Conservation (phyloP, 106 monocot genomes). For the Dendrobium chrysotoxum region DNA sequence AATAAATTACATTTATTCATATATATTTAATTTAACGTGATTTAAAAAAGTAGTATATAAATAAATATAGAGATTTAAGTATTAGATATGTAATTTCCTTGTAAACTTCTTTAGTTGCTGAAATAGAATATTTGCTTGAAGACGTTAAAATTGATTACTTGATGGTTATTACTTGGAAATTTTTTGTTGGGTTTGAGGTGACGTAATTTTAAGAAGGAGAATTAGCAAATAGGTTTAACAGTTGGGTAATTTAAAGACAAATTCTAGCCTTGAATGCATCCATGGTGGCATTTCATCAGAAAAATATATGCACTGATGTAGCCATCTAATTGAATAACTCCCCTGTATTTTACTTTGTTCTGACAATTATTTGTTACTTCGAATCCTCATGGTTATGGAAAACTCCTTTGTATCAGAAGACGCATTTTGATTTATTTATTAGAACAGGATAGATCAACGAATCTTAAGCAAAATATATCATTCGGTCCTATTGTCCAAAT, state of each 20-base stretch:
- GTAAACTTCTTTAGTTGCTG: background rate
- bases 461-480: background rate
- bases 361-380: background rate
- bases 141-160: background rate
- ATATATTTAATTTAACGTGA: no score
- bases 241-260: background rate
- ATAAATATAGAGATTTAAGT: no score
- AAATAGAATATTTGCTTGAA: background rate
- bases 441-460: background rate
- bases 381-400: background rate
- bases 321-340: background rate
- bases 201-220: no score
- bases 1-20: no score
- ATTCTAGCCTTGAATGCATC: background rate
- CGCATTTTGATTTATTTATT: background rate
- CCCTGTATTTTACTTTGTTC: background rate
- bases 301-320: background rate
- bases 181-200: background rate
- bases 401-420: no score
- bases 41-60: no score
- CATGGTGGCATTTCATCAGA: background rate
- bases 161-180: background rate
- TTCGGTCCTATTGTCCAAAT: slow-evolving; percentile 2
- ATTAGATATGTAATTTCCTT: no score
- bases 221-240: no score